phyloP scores from a whole-genome alignment of 2,329 filamentous ascomycete genomes.

The Colletotrichum neosansevieriae region DNA sequence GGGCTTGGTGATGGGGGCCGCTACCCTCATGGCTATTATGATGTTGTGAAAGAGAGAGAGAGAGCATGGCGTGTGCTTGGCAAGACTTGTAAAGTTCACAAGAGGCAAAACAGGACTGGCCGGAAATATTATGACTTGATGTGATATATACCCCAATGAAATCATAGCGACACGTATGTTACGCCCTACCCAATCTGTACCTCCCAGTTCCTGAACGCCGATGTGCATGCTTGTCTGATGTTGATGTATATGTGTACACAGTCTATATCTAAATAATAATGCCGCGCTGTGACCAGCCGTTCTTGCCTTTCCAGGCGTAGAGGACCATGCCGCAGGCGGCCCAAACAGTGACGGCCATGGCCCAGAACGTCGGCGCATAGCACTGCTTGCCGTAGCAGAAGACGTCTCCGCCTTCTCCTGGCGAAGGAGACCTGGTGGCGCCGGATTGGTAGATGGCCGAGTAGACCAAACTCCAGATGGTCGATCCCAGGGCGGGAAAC shows the following conservation, averaged over 20 bases:
- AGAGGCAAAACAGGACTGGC: slow-evolving; percentile 37
- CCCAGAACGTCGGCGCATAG: slow-evolving; percentile 88
- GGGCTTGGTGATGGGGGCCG: slow-evolving; percentile 4
- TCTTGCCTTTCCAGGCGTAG: slow-evolving; percentile 83
- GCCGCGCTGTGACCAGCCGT: slow-evolving; percentile 81
- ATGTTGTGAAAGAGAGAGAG: slow-evolving; percentile 19
- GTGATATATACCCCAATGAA: slow-evolving; percentile 39
- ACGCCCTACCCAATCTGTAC: slow-evolving; percentile 9
- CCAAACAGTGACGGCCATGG: slow-evolving; percentile 84
- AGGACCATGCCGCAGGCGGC: slow-evolving; percentile 78
- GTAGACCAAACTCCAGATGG: slow-evolving; percentile 93
- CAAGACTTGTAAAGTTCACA: slow-evolving; percentile 1
- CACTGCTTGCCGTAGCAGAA: slow-evolving; percentile 87
- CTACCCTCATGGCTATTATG: slow-evolving; percentile 18
- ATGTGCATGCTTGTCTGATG: slow-evolving; percentile 22
- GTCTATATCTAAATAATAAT: slow-evolving; percentile 68
- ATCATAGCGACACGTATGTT: slow-evolving; percentile 22
- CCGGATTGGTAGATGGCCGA: slow-evolving; percentile 81
- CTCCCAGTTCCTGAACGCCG: slow-evolving; percentile 17
- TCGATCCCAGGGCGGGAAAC: slow-evolving; percentile 87
- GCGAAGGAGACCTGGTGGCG: slow-evolving; percentile 58
- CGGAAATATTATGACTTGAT: slow-evolving; percentile 30
- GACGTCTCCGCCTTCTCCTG: slow-evolving; percentile 57
- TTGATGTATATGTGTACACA: not conserved
- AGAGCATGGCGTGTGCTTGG: slow-evolving; percentile 1